Evolutionary conservation across 108 stramenopile species (phyloP), one percentile per base, ranked within the genome.

Genomic region (Nitzschia sp.): DNA sequence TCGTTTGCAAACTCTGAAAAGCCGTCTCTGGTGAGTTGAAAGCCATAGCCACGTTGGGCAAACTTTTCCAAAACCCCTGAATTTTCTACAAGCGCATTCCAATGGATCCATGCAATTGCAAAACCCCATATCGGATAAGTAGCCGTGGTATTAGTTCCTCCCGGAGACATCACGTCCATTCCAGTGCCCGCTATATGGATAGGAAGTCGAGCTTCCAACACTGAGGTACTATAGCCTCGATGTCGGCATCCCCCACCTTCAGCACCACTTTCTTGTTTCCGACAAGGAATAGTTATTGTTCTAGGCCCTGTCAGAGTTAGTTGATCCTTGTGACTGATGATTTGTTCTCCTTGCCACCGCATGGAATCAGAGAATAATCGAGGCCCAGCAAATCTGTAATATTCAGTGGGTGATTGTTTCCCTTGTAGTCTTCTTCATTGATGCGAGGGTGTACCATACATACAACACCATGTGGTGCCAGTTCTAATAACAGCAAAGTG

Each of bases 41-140:
- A 88, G 22, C 55, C 66, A 19, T 35, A 46, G 22, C 48, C 55
- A 0, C 22, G 23, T 6, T 54, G 22, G 1, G 65, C 50, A 36
- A 83, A 88, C 3, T 55, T 67, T 26, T 72, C 41, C 44, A 75
- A 79, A 32, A 85, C 75, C 16, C 72, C 52, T 30, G 78, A 79
- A n/a, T 56, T 35, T 25, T 62, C 48, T 11, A 73, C 47, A 1
- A 80, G 23, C 3, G n/a, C 52, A 0, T 58, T 55, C 79, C 74
- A 80, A 33, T 76, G 63, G 17, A 80, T 56, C 1, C 62, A 1
- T 17, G 62, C 59, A 2, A 73, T 64, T 11, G 76, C 79, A 48
- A 85, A 85, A 33, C 86, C 86, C 86, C 86, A 88, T 3, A 53
- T 55, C 1, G 67, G 61, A 54, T 85, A 80, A 19, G 64, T 53